phyloP scores from a whole-genome alignment of 345 rosid species.

The Brassica carinata region DNA sequence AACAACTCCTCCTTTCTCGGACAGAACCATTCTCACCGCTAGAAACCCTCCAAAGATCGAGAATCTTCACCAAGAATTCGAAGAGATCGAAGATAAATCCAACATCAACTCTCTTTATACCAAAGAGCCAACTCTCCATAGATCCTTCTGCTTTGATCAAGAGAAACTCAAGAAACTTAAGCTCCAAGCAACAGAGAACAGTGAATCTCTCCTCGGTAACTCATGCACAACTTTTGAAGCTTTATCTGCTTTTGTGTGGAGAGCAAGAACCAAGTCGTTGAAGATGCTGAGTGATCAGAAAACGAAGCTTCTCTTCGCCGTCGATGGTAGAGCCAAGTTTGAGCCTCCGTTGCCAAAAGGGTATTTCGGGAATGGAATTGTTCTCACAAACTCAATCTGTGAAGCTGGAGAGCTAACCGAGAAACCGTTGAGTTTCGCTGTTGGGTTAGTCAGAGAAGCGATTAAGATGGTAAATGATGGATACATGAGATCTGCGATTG shows the following conservation, averaged over 20 bases:
- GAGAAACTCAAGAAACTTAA: slow-evolving; percentile 72
- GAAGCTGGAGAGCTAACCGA: slow-evolving; percentile 64
- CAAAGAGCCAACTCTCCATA: slow-evolving; percentile 55
- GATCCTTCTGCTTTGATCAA: slow-evolving; percentile 74
- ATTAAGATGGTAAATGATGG: slow-evolving; percentile 73
- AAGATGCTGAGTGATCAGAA: slow-evolving; percentile 60
- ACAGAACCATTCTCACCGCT: slow-evolving; percentile 58
- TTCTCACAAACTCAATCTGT: slow-evolving; percentile 70
- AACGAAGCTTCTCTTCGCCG: slow-evolving; percentile 86
- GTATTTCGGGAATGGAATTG: slow-evolving; percentile 87
- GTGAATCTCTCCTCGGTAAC: slow-evolving; percentile 42
- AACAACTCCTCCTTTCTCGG: slow-evolving; percentile 57
- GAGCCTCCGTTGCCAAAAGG: slow-evolving; percentile 77
- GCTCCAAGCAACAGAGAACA: slow-evolving; percentile 53
- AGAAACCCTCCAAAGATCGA: slow-evolving; percentile 61
- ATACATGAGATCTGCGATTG: slow-evolving; percentile 95
- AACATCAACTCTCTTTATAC: slow-evolving; percentile 49
- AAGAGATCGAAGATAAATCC: slow-evolving; percentile 63
- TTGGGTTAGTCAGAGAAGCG: slow-evolving; percentile 66
- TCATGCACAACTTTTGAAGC: slow-evolving; percentile 77
- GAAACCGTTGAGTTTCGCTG: slow-evolving; percentile 62
- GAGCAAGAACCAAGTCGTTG: slow-evolving; percentile 73
- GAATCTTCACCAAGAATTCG: slow-evolving; percentile 65
- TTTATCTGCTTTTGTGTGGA: slow-evolving; percentile 88
- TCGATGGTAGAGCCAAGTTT: slow-evolving; percentile 81